Evolutionary conservation across 305 asterid genomes (phyloP).

Genomic region (Euphrasia arctica): DNA sequence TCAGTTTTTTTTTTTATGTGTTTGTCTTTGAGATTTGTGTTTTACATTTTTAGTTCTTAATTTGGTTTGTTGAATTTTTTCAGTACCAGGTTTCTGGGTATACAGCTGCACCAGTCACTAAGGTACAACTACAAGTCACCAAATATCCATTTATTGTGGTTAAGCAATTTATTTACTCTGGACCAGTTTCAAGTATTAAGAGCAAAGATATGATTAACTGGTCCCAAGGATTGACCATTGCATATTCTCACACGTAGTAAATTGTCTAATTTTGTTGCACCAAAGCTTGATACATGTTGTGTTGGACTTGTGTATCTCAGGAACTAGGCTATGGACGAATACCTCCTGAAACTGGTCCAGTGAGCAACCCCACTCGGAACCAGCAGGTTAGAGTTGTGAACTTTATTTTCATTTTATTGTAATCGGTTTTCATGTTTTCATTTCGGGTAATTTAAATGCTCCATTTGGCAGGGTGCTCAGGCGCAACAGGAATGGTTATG

Average conservation of each 20-base stretch:
- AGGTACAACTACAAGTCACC: slow-evolving; percentile 37
- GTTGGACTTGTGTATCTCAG: slow-evolving; percentile 36
- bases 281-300: slow-evolving; percentile 11
- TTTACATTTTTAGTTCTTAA: slow-evolving; percentile 25
- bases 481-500: slow-evolving; percentile 72
- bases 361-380: slow-evolving; percentile 44
- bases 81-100: slow-evolving; percentile 65
- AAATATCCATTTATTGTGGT: neutral
- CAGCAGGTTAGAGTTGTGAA: slow-evolving; percentile 54
- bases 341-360: slow-evolving; percentile 42
- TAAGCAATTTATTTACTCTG: slow-evolving; percentile 6
- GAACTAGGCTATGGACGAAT: slow-evolving; percentile 49
- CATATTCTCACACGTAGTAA: neutral
- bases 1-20: slow-evolving; percentile 30
- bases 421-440: slow-evolving; percentile 7
- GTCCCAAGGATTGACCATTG: neutral
- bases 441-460: neutral
- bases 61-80: slow-evolving; percentile 26
- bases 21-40: slow-evolving; percentile 20
- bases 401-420: slow-evolving; percentile 12
- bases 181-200: slow-evolving; percentile 1
- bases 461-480: slow-evolving; percentile 37
- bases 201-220: slow-evolving; percentile 11
- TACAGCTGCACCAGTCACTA: slow-evolving; percentile 50
- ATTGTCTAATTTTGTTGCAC: slow-evolving; percentile 5